Base-by-base conservation (phyloP, 2,329 filamentous ascomycete genomes). In the Sporothrix sp. region DNA sequence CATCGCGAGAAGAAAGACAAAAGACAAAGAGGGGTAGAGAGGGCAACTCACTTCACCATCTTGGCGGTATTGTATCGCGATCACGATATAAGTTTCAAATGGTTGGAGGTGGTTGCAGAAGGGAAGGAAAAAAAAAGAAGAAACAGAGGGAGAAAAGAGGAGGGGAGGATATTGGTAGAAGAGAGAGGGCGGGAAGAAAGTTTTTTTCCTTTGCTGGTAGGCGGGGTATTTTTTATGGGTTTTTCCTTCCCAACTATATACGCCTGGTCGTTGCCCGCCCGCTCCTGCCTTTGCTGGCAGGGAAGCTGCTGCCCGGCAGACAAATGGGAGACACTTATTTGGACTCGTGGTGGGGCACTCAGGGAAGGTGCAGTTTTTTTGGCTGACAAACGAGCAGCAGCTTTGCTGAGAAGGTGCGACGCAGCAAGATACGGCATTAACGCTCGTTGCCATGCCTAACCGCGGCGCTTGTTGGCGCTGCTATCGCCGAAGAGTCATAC, bases 41-140 rank as follows among this genome's bases (percentile, higher is more conserved):
- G 38, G n/a, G 44, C 8, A 33, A 91, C 90, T 85, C 85, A 96
- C 90, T 97, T 96, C 73, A 98, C 93, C 93, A 98, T 98, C 72
- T 89, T 96, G 85, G 77, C 88, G 87, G 89, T 87, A 70, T 81
- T 85, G 71, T 58, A 58, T 37, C 57, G 57, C 60, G 59, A 61
- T 60, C 57, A 51, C 49, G 49, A 48, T 33, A 46, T 43, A 45
- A 25, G 39, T 36, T 28, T 40, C 18, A 57, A 61, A 62, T 57
- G 38, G 27, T 33, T 37, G 14, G 36, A 23, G 48, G 36, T 45
- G 43, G 44, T 44, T 44, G 48, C 38, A 43, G 42, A 36, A 36
- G 16, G 46, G 33, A 53, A 25, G 11, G 10, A 21, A 27, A 40
- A 44, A 48, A 46, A 38, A 48, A 50, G 38, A 39, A 44, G 30